Evolutionary conservation across 2,329 filamentous ascomycete species (phyloP).

Genomic region (Chaetomium olivaceum): DNA sequence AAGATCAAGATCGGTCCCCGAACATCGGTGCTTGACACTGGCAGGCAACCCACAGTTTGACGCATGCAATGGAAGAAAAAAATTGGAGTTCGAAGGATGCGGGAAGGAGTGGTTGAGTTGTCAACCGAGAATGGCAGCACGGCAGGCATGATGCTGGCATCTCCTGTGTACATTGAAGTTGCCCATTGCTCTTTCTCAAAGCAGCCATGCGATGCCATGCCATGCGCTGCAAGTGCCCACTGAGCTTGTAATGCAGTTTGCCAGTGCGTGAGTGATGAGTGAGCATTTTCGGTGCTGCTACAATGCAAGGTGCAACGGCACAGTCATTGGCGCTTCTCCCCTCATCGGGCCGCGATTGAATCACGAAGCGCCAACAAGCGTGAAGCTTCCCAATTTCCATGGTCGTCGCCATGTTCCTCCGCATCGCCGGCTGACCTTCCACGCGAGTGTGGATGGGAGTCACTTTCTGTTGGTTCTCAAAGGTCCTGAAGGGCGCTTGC

Average conservation of each 20-base stretch:
- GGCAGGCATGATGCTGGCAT: background rate
- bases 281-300: background rate
- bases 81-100: background rate
- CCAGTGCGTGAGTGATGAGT: no score
- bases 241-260: no score
- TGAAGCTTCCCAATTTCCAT: background rate
- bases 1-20: conserved; percentile 5
- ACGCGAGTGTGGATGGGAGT: background rate
- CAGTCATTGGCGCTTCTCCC: background rate
- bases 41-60: background rate
- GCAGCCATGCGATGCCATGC: no score
- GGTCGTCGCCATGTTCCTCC: background rate
- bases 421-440: background rate
- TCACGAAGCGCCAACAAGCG: background rate
- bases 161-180: no score
- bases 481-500: conserved; percentile 14
- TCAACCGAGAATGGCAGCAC: background rate
- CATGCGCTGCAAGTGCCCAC: background rate
- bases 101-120: background rate
- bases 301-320: background rate
- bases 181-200: background rate
- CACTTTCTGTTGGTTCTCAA: conserved; percentile 14
- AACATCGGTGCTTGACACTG: conserved; percentile 5
- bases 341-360: background rate
- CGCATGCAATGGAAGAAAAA: background rate